Evolutionary conservation across 176 grass and related monocot species (phyloP), one percentile per base, ranked within the genome.

Genomic region (Carex littledalei): DNA sequence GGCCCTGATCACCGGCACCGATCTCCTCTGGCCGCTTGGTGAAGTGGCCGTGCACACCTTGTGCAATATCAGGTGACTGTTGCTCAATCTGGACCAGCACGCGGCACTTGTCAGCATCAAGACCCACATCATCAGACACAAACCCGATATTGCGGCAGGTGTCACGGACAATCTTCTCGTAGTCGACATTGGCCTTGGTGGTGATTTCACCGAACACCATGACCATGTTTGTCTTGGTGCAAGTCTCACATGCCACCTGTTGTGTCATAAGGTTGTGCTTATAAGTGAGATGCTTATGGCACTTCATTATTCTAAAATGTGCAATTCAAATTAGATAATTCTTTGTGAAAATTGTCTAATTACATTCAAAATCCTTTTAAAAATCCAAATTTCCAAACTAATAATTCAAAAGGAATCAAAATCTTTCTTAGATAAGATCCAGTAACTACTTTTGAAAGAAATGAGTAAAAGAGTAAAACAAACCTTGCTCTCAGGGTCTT

Each of bases 221-320:
- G 13, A 95, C 93, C 93, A 96, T 96, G 91, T 96, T 96, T 6
- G 94, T 96, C 91, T 96, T 96, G 61, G 94, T 96, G 91, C 94
- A 96, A 2, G 94, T 96, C 91, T 96, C 94, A 76, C 94, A 96
- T 13, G 59, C 39, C 1, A 43, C 20, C 65, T 68, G 65, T 17
- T 15, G 8, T 68, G 65, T 68, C 10, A 67, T 67, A 64, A 29
- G 2, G 62, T 26, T 63, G n/a, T 6, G 41, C 47, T 50, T 50
- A 11, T 50, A 50, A 50, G 47, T 12, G 47, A 50, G 47, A 50
- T 10, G 47, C 8, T 50, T 50, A 50, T 50, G 8, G 47, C 47
- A 50, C 47, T 50, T 50, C 47, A 50, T 50, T 50, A 50, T 50
- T 50, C 47, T 50, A 50, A 50, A 3, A 50, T 50, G 47, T 50